phyloP scores from a whole-genome alignment of 2,329 filamentous ascomycete species.

The Botrytis pseudocinerea region DNA sequence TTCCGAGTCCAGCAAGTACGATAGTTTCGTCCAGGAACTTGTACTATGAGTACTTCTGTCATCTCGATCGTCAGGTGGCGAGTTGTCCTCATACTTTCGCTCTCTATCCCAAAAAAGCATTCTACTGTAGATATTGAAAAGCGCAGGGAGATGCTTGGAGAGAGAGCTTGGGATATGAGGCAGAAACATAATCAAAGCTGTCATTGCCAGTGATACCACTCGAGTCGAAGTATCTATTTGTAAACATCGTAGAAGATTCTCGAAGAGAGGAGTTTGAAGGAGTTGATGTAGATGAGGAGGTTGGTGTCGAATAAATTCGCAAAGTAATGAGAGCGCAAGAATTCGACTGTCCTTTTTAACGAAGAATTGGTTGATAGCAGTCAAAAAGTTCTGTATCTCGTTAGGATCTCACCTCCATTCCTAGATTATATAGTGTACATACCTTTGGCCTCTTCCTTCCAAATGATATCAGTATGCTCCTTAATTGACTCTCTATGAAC shows the following conservation, averaged over 20 bases:
- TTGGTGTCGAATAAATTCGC: constrained; percentile 71
- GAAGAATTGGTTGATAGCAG: constrained; percentile 64
- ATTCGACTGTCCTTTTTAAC: constrained; percentile 63
- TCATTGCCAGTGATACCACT: constrained; percentile 72
- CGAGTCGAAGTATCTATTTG: constrained; percentile 77
- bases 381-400: constrained; percentile 61
- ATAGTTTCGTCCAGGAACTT: constrained; percentile 64
- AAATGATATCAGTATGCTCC: constrained; percentile 45
- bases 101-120: constrained; percentile 72
- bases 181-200: constrained; percentile 76
- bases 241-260: constrained; percentile 70
- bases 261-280: constrained; percentile 69
- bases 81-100: constrained; percentile 28
- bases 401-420: constrained; percentile 28
- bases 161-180: constrained; percentile 77
- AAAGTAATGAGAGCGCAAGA: constrained; percentile 65
- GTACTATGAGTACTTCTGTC: constrained; percentile 44
- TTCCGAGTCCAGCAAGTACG: constrained; percentile 62
- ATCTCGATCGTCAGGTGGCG: constrained; percentile 25
- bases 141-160: constrained; percentile 64
- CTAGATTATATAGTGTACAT: constrained; percentile 22
- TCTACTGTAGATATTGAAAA: constrained; percentile 81
- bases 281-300: constrained; percentile 77
- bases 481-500: constrained; percentile 49
- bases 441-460: constrained; percentile 70